Percentiles rank a stretch among this genome's conserved stretches.
Evolutionary conservation across 371 early-diverging fungal genomes (phyloP).

Genomic region (Blastocladiella emersonii): DNA sequence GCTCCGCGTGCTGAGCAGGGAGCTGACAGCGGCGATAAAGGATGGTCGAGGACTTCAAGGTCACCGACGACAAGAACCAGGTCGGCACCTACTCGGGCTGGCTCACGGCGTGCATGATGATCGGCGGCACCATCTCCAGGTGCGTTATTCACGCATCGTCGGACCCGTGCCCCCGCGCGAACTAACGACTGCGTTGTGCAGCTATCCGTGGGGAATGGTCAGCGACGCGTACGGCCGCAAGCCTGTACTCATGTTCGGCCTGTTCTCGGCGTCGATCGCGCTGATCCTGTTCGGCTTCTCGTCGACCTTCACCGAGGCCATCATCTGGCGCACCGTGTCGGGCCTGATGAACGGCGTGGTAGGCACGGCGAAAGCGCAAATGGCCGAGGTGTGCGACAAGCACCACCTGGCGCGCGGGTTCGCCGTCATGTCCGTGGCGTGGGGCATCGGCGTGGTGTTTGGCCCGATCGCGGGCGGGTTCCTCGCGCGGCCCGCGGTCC

Average conservation of each 20-base stretch:
- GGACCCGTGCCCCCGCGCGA: no score
- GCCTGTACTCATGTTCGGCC: slow-evolving; percentile 13
- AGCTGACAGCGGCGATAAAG: neutral
- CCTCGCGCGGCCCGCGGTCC: slow-evolving; percentile 10
- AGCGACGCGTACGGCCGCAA: slow-evolving; percentile 12
- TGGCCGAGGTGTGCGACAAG: slow-evolving; percentile 14
- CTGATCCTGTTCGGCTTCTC: slow-evolving; percentile 16
- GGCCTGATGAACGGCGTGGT: slow-evolving; percentile 17
- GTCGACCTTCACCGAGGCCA: slow-evolving; percentile 10
- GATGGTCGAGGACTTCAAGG: neutral
- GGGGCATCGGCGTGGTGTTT: slow-evolving; percentile 14
- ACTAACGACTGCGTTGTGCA: no score
- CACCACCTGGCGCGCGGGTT: slow-evolving; percentile 14
- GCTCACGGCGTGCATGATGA: neutral
- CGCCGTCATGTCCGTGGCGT: slow-evolving; percentile 10
- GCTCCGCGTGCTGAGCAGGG: no score
- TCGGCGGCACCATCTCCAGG: neutral
- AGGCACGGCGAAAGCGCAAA: slow-evolving; percentile 7
- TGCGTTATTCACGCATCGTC: no score
- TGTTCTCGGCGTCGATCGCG: slow-evolving; percentile 8
- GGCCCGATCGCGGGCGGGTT: slow-evolving; percentile 15
- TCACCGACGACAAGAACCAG: neutral
- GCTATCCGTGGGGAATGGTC: slow-evolving; percentile 11
- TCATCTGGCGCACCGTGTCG: slow-evolving; percentile 8
- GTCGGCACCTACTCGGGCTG: neutral